Base-by-base conservation (phyloP, 2,329 filamentous ascomycete genomes). In the Claviceps quebecensis region DNA sequence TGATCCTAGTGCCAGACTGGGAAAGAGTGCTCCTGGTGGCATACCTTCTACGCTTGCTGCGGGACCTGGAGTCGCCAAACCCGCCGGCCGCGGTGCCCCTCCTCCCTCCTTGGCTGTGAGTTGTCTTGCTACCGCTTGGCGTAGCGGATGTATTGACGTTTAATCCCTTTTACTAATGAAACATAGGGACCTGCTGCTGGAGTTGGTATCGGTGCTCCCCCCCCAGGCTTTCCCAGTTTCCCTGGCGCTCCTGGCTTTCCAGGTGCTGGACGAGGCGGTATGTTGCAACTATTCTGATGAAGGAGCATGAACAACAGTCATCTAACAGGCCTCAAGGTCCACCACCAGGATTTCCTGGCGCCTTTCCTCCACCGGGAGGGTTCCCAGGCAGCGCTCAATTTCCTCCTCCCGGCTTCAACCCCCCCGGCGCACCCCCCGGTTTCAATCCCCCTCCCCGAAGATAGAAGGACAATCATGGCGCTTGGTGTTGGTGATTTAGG, bases 1-100 rank as follows among this genome's bases (percentile, higher is more conserved):
- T 61, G 93, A 98, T 63, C 91, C 93, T 51, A 87, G 89, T 60
- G 83, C 91, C 47, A 81, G 93, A 69, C 78, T 98, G 56, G 93
- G 90, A 63, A 84, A 86, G 67, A 80, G 78, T 57, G 81, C 81
- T 34, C 76, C 84, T 36, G 80, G 83, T 54, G 84, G 83, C 53
- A 75, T 79, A 38, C 72, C 85, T 43, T 80, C 85, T 50, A 81
- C 85, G 39, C 75, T 96, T 59, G 77, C 84, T 55, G 80, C 88
- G 59, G 93, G 93, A 48, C 87, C 90, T 56, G 93, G 93, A 62
- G 88, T 97, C 58, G 85, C 88, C 57, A 84, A 89, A 65, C 89
- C 93, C 60, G 90, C 90, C 62, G 93, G 93, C 60, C 81, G 93
- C 68, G 93, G 93, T 58, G 73, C 77, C 55, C 66, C 87, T 36